phyloP scores from a whole-genome alignment of 192 early-diverging fungal species.

The Geranomyces variabilis region DNA sequence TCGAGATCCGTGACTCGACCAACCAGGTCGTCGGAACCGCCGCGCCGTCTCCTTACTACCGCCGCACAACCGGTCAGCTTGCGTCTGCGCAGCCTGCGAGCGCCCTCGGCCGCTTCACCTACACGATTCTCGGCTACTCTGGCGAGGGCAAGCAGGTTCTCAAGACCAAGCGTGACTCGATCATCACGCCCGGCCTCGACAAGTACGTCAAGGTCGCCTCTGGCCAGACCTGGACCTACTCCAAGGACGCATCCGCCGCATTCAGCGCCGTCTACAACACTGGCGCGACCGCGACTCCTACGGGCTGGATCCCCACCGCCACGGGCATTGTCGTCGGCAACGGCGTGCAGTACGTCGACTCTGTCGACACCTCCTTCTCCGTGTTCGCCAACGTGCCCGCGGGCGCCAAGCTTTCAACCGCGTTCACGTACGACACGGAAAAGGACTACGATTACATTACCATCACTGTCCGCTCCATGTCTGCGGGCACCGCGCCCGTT shows the following conservation, averaged over 20 bases:
- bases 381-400: slow-evolving; percentile 11
- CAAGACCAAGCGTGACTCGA: neutral
- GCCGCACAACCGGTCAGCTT: slow-evolving; percentile 15
- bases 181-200: neutral
- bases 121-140: slow-evolving; percentile 17
- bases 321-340: neutral
- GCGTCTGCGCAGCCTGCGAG: neutral
- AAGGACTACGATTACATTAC: slow-evolving; percentile 20
- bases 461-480: slow-evolving; percentile 6
- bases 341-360: slow-evolving; percentile 17
- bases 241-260: neutral
- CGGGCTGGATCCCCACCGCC: neutral
- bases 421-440: slow-evolving; percentile 10
- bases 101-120: slow-evolving; percentile 17
- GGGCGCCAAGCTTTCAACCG: neutral
- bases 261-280: slow-evolving; percentile 22
- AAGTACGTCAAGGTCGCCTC: slow-evolving; percentile 5
- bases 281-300: neutral
- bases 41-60: neutral
- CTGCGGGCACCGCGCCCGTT: neutral
- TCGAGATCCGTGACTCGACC: slow-evolving; percentile 9
- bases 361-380: neutral
- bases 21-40: slow-evolving; percentile 6
- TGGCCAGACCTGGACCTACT: neutral
- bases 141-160: slow-evolving; percentile 2